Conservation (phyloP, 441 rosid species). For the Biscutella laevigata region DNA sequence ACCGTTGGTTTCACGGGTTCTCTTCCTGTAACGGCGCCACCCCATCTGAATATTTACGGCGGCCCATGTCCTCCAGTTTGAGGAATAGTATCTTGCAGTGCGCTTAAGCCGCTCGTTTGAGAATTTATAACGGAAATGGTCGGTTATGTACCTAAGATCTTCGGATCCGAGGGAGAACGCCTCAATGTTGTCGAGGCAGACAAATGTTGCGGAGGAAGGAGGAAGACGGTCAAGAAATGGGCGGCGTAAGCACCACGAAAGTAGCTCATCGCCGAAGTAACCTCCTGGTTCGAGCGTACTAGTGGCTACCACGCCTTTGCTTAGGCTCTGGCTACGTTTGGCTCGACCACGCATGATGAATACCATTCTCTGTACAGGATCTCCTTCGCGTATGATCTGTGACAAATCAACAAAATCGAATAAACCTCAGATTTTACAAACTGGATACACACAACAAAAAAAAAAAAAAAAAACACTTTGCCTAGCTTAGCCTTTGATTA, state of each 20-base stretch:
- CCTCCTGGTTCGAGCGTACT: slow-evolving; percentile 45
- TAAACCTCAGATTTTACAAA: background rate
- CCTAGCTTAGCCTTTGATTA: too few relatives aligned
- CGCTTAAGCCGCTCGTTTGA: slow-evolving; percentile 38
- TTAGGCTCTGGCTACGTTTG: slow-evolving; percentile 39
- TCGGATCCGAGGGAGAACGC: slow-evolving; percentile 37
- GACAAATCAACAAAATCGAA: background rate
- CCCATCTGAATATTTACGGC: slow-evolving; percentile 52
- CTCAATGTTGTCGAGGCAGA: slow-evolving; percentile 34
- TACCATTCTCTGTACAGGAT: slow-evolving; percentile 54
- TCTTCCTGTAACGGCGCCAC: slow-evolving; percentile 43
- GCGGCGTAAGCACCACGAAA: slow-evolving; percentile 57
- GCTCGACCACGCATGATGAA: slow-evolving; percentile 39
- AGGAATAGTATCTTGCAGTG: slow-evolving; percentile 49
- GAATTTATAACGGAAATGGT: slow-evolving; percentile 49
- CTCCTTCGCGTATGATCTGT: slow-evolving; percentile 58
- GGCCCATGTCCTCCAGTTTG: slow-evolving; percentile 64
- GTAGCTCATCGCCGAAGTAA: slow-evolving; percentile 57
- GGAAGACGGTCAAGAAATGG: slow-evolving; percentile 48
- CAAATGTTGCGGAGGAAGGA: slow-evolving; percentile 51
- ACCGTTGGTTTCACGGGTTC: slow-evolving; percentile 20
- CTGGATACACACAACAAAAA: too few relatives aligned
- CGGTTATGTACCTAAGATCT: slow-evolving; percentile 47
- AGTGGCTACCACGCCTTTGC: slow-evolving; percentile 45
- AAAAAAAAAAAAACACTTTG: too few relatives aligned